These are phyloP conservation scores for Gigaspora rosea DNA, from an alignment of 192 early-diverging fungal species.

Conservation along the genomic window DNA sequence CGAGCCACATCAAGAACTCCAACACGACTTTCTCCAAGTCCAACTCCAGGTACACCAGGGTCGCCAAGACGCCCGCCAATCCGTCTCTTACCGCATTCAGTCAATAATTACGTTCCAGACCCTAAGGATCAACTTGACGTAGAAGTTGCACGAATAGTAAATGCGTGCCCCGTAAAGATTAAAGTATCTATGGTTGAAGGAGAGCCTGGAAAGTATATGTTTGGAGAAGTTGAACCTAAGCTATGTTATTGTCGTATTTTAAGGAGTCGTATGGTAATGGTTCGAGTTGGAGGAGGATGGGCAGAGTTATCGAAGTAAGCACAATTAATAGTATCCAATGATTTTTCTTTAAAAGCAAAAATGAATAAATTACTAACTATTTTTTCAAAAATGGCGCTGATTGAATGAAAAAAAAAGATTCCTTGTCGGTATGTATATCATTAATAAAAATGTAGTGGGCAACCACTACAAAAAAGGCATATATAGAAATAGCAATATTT, in stretches of 20 bases:
- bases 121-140: constrained; percentile 60
- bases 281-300: constrained; percentile 70
- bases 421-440: constrained; percentile 34
- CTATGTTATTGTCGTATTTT: constrained; percentile 65
- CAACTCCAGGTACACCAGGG: constrained; percentile 30
- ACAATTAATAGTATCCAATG: background rate
- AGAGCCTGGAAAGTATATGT: constrained; percentile 65
- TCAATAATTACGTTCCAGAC: constrained; percentile 50
- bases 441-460: constrained; percentile 1
- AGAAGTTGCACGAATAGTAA: constrained; percentile 60
- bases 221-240: constrained; percentile 64
- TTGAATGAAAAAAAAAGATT: constrained; percentile 26
- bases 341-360: background rate
- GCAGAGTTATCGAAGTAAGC: constrained; percentile 58
- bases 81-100: constrained; percentile 19
- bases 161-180: constrained; percentile 56
- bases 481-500: background rate
- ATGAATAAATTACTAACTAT: background rate
- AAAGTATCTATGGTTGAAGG: constrained; percentile 56
- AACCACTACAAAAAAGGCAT: background rate
- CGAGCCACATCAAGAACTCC: constrained; percentile 6
- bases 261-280: constrained; percentile 65
- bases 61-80: constrained; percentile 22
- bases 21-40: constrained; percentile 24
- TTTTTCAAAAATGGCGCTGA: background rate